Evolutionary conservation across 371 early-diverging fungal species (phyloP).

Genomic region (Conidiobolus incongruus): DNA sequence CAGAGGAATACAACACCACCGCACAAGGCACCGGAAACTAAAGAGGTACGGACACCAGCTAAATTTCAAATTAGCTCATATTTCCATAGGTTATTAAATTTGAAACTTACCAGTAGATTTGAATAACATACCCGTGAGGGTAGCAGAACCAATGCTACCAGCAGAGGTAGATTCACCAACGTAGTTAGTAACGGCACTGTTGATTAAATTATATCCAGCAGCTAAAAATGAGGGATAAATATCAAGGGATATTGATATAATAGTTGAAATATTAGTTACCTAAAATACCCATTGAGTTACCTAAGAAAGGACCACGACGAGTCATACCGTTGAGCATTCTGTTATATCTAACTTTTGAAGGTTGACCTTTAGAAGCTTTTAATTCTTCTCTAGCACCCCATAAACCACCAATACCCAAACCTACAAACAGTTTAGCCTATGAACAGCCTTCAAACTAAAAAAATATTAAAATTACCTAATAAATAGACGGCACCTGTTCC

Average conservation of each 20-base stretch:
- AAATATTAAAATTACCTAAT: slow-evolving; percentile 19
- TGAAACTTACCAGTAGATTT: slow-evolving; percentile 5
- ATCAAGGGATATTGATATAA: no score
- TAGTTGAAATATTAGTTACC: slow-evolving; percentile 6
- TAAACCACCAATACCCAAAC: slow-evolving; percentile 49
- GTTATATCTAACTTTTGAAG: slow-evolving; percentile 55
- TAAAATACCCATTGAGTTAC: slow-evolving; percentile 60
- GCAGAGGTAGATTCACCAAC: background rate
- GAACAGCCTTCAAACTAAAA: background rate
- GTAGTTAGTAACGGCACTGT: background rate
- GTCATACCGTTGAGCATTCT: slow-evolving; percentile 64
- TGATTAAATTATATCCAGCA: background rate
- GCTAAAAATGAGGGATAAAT: background rate
- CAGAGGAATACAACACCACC: background rate
- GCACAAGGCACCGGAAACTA: background rate
- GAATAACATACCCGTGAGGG: background rate
- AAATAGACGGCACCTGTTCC: slow-evolving; percentile 66
- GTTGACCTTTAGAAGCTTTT: slow-evolving; percentile 27
- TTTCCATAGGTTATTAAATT: background rate
- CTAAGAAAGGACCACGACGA: slow-evolving; percentile 67
- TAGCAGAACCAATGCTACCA: background rate
- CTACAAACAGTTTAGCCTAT: slow-evolving; percentile 6
- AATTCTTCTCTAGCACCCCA: slow-evolving; percentile 61
- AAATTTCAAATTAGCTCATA: background rate
- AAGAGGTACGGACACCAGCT: slow-evolving; percentile 2